phyloP scores from a whole-genome alignment of 306 rosid species.

The Ammopiptanthus mongolicus region DNA sequence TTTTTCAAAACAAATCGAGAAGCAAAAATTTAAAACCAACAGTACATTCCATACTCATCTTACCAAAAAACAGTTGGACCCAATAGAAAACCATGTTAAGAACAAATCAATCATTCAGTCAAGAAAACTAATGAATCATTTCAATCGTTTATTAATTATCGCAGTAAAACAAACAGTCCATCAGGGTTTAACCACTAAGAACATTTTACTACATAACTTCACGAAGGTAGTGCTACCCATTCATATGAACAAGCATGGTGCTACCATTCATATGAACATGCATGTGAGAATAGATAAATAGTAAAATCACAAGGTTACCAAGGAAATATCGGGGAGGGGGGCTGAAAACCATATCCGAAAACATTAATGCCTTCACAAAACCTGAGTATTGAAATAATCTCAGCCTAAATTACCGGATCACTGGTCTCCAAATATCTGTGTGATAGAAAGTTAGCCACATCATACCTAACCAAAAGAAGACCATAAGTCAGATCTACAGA shows the following conservation, averaged over 20 bases:
- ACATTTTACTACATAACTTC: background rate
- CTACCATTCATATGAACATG: background rate
- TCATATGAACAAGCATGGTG: background rate
- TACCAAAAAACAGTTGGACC: background rate
- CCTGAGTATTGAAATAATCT: conserved; percentile 16
- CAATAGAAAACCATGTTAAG: background rate
- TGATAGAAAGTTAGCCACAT: conserved; percentile 76
- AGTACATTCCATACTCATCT: background rate
- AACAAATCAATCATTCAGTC: background rate
- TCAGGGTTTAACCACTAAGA: background rate
- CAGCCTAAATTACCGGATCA: conserved; percentile 71
- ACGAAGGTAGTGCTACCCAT: background rate
- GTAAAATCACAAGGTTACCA: conserved; percentile 7
- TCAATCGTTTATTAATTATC: background rate
- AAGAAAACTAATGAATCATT: background rate
- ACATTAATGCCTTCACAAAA: background rate
- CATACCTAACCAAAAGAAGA: conserved; percentile 61
- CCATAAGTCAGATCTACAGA: conserved; percentile 5
- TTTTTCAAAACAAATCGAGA: background rate
- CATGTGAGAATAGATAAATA: background rate
- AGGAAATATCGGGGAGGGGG: background rate
- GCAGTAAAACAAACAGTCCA: background rate
- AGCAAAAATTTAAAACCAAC: background rate
- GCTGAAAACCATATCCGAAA: conserved; percentile 13
- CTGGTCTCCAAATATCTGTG: conserved; percentile 78